phyloP scores from a whole-genome alignment of 441 rosid species.

The Isatis lusitanica region DNA sequence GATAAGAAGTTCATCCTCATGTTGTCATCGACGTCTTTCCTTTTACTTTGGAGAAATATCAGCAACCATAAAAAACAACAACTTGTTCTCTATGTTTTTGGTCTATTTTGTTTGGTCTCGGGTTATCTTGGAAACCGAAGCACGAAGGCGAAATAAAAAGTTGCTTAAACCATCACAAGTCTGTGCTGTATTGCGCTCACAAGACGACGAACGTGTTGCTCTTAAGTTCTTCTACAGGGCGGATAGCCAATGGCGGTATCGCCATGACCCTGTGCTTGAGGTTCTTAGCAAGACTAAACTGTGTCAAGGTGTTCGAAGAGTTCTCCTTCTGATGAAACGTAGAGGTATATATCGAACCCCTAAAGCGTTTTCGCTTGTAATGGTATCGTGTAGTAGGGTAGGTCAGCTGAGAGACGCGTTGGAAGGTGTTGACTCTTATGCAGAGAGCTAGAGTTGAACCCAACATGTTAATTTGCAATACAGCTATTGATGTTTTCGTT shows the following conservation, averaged over 20 bases:
- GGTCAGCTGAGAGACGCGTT: conserved; percentile 70
- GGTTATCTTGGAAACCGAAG: conserved; percentile 71
- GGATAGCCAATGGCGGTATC: conserved; percentile 84
- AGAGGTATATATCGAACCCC: conserved; percentile 57
- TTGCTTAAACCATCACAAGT: conserved; percentile 78
- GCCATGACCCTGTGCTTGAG: conserved; percentile 76
- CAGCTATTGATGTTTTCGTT: conserved; percentile 66
- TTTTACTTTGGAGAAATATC: no score
- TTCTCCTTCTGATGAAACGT: conserved; percentile 70
- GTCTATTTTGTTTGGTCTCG: conserved; percentile 65
- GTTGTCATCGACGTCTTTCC: no score
- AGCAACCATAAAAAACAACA: no score
- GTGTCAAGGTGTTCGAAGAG: conserved; percentile 79
- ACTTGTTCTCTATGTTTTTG: no score
- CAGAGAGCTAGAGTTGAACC: conserved; percentile 88
- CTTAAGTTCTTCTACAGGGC: conserved; percentile 87
- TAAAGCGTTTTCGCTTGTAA: conserved; percentile 62
- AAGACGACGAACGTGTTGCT: conserved; percentile 76
- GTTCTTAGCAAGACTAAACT: conserved; percentile 79
- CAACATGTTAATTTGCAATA: conserved; percentile 64
- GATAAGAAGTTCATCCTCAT: no score
- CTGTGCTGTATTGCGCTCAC: conserved; percentile 71
- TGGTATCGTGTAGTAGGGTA: conserved; percentile 88
- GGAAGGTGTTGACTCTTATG: conserved; percentile 74
- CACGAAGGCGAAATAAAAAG: conserved; percentile 67